Conservation (phyloP, 805 yeast genomes). For the Zygosaccharomyces rouxii region DNA sequence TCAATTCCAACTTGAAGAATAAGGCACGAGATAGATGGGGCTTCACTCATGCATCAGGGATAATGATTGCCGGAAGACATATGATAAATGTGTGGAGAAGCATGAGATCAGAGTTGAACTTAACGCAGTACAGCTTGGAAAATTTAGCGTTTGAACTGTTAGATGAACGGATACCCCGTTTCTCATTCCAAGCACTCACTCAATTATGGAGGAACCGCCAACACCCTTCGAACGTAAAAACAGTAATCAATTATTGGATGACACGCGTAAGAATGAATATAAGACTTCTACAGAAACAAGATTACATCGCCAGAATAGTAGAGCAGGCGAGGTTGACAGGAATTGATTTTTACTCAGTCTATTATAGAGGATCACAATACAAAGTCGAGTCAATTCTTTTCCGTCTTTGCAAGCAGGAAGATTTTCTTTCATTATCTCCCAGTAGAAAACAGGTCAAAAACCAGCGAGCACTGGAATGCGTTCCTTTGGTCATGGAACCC, state of each 20-base stretch:
- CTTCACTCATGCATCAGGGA: conserved; percentile 66
- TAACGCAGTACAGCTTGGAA: conserved; percentile 71
- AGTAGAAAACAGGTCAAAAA: conserved; percentile 73
- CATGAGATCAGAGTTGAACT: conserved; percentile 55
- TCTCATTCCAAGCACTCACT: conserved; percentile 46
- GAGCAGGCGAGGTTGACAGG: conserved; percentile 87
- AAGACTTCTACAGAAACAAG: conserved; percentile 54
- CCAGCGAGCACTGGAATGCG: conserved; percentile 80
- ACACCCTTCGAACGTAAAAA: conserved; percentile 33
- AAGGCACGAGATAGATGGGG: conserved; percentile 75
- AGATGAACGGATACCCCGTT: conserved; percentile 65
- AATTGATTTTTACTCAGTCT: conserved; percentile 81
- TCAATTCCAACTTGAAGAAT: conserved; percentile 43
- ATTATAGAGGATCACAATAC: conserved; percentile 88
- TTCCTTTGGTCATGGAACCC: conserved; percentile 93
- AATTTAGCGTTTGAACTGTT: conserved; percentile 65
- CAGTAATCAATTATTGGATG: conserved; percentile 46
- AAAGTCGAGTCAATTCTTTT: conserved; percentile 83
- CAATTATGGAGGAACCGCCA: conserved; percentile 38
- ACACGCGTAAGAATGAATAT: conserved; percentile 39
- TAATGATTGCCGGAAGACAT: conserved; percentile 74
- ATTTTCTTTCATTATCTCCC: conserved; percentile 70
- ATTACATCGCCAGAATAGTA: conserved; percentile 61
- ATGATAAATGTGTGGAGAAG: conserved; percentile 81
- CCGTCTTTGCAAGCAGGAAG: conserved; percentile 73